These are phyloP conservation scores for Leavenworthia alabamica DNA, from an alignment of 345 rosid genomes.

Conservation along the genomic window DNA sequence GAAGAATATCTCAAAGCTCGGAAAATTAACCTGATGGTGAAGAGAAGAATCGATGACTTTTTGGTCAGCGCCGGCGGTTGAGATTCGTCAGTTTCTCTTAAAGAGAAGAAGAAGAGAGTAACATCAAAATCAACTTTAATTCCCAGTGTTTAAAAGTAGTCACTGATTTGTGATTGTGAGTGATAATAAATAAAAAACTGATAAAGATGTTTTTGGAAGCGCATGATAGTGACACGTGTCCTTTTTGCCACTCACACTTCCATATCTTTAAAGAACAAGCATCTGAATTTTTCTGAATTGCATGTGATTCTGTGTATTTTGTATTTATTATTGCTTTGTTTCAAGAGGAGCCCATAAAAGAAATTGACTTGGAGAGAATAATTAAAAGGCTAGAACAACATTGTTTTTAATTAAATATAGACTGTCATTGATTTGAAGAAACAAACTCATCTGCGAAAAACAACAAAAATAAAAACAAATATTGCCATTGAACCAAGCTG, in stretches of 20 bases:
- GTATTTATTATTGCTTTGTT: no score
- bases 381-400: not conserved
- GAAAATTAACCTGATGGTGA: conserved; percentile 26
- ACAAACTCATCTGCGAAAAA: conserved; percentile 1
- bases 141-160: conserved; percentile 21
- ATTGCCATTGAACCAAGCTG: not conserved
- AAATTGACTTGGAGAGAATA: not conserved
- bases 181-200: conserved; percentile 4
- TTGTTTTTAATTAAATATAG: not conserved
- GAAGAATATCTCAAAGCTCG: conserved; percentile 9
- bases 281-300: no score
- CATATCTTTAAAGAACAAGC: no score
- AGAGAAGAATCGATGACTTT: conserved; percentile 22
- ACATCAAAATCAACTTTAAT: not conserved
- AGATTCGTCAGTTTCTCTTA: conserved; percentile 13
- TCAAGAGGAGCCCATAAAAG: no score
- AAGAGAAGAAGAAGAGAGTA: conserved; percentile 21
- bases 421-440: not conserved
- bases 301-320: no score
- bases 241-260: no score
- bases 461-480: no score
- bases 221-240: conserved; percentile 38
- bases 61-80: conserved; percentile 41
- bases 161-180: no score
- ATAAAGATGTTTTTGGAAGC: conserved; percentile 37